phyloP scores from a whole-genome alignment of 805 yeast genomes.

The Clavispora asparagi region DNA sequence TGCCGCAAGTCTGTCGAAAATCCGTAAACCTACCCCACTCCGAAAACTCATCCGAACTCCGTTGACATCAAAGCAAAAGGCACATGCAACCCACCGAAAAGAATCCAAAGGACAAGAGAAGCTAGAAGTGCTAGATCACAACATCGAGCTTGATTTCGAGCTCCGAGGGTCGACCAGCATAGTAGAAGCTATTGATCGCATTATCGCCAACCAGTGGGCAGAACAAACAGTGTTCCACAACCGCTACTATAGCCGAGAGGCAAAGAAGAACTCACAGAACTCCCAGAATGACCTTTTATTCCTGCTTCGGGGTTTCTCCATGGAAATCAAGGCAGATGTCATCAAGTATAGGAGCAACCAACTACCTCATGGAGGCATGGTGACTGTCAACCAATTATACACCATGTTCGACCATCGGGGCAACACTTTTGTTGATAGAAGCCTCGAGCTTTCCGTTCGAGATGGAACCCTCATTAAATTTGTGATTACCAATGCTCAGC shows the following conservation, averaged over 20 bases:
- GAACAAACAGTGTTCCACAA: conserved; percentile 27
- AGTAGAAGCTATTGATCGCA: conserved; percentile 26
- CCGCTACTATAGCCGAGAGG: conserved; percentile 14
- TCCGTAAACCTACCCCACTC: conserved; percentile 17
- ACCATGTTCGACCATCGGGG: conserved; percentile 42
- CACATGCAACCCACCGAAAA: neutral
- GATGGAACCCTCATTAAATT: conserved; percentile 35
- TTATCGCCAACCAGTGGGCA: conserved; percentile 34
- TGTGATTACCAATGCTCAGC: conserved; percentile 40
- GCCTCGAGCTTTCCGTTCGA: conserved; percentile 32
- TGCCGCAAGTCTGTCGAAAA: conserved; percentile 37
- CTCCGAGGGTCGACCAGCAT: conserved; percentile 26
- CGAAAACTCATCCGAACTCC: conserved; percentile 24
- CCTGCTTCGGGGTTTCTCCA: conserved; percentile 28
- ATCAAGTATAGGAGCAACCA: conserved; percentile 27
- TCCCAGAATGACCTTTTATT: conserved; percentile 26
- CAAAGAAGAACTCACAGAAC: conserved; percentile 4
- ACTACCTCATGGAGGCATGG: conserved; percentile 32
- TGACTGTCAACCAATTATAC: conserved; percentile 45
- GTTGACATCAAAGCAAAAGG: conserved; percentile 15
- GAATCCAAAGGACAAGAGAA: conserved; percentile 5
- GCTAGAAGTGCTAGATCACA: conserved; percentile 24
- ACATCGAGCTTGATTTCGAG: conserved; percentile 37
- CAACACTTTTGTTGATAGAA: conserved; percentile 46
- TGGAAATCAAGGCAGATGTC: conserved; percentile 32